Conservation (phyloP, 2,329 filamentous ascomycete species). For the Neonectria ditissima region DNA sequence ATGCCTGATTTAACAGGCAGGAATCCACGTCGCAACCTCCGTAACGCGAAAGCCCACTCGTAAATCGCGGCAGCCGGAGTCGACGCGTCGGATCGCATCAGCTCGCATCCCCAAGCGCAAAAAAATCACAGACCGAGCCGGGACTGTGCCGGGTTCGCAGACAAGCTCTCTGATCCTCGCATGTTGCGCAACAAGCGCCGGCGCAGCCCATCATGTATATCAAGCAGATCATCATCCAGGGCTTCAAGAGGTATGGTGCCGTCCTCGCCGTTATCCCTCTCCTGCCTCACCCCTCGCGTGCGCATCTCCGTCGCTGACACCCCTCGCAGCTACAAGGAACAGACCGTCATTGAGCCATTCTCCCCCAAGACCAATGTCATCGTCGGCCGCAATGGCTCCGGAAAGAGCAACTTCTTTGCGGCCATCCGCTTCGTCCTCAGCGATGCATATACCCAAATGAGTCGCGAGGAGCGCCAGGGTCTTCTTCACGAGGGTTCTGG, state of each 20-base stretch:
- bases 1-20: slow-evolving; percentile 42
- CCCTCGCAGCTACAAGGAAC: slow-evolving; percentile 90
- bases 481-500: slow-evolving; percentile 98
- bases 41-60: slow-evolving; percentile 45
- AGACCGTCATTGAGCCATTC: slow-evolving; percentile 98
- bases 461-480: slow-evolving; percentile 93
- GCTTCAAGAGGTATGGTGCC: slow-evolving; percentile 89
- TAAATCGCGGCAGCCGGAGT: slow-evolving; percentile 44
- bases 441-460: slow-evolving; percentile 97
- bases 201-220: slow-evolving; percentile 82
- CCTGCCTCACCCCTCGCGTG: slow-evolving; percentile 6
- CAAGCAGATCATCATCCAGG: slow-evolving; percentile 99
- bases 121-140: slow-evolving; percentile 35
- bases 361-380: slow-evolving; percentile 98
- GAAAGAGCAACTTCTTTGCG: slow-evolving; percentile 99
- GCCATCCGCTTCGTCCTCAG: slow-evolving; percentile 98
- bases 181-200: slow-evolving; percentile 55
- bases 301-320: slow-evolving; percentile 36
- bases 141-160: slow-evolving; percentile 41
- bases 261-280: slow-evolving; percentile 17
- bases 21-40: slow-evolving; percentile 37
- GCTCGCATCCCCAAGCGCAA: slow-evolving; percentile 38
- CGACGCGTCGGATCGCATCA: slow-evolving; percentile 47
- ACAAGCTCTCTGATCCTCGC: slow-evolving; percentile 42
- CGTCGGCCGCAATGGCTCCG: slow-evolving; percentile 98